Conservation (phyloP, 768 basidiomycete species). For the Tubosaeta sp. region DNA sequence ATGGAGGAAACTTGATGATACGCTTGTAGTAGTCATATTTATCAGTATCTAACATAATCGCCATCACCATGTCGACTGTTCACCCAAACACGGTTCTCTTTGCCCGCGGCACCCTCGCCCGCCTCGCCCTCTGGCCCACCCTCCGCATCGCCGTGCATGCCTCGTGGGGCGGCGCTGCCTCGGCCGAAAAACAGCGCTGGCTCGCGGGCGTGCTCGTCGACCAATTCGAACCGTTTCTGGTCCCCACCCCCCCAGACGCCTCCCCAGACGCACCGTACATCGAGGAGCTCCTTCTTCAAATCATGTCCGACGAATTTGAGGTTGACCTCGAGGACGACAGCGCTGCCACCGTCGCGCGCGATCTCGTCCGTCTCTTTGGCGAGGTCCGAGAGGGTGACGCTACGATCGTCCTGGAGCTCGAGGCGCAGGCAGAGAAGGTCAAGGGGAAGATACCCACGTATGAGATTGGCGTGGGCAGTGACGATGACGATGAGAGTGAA, state of each 20-base stretch:
- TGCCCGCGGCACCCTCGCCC: slow-evolving; percentile 80
- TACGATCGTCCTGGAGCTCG: slow-evolving; percentile 54
- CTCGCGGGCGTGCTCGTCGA: slow-evolving; percentile 78
- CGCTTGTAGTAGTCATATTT: background rate
- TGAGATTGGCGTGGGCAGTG: slow-evolving; percentile 36
- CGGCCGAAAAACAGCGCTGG: slow-evolving; percentile 75
- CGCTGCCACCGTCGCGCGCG: slow-evolving; percentile 64
- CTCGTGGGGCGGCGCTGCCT: slow-evolving; percentile 80
- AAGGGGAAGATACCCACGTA: slow-evolving; percentile 53
- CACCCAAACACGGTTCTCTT: slow-evolving; percentile 61
- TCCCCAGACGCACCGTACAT: slow-evolving; percentile 68
- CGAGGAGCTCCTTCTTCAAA: slow-evolving; percentile 76
- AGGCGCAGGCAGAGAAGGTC: slow-evolving; percentile 55
- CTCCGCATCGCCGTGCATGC: slow-evolving; percentile 83
- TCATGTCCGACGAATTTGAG: slow-evolving; percentile 87
- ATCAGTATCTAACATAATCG: background rate
- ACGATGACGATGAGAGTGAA: slow-evolving; percentile 41
- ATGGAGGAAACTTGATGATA: no score
- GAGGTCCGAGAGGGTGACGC: slow-evolving; percentile 43
- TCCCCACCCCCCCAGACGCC: slow-evolving; percentile 18
- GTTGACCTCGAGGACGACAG: slow-evolving; percentile 81
- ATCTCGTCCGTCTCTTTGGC: slow-evolving; percentile 68
- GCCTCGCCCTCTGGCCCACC: slow-evolving; percentile 80
- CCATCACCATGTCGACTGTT: slow-evolving; percentile 20
- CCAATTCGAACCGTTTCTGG: slow-evolving; percentile 59